These are phyloP conservation scores for Platismatia glauca DNA, from an alignment of 495 filamentous ascomycete genomes.

Conservation along the genomic window DNA sequence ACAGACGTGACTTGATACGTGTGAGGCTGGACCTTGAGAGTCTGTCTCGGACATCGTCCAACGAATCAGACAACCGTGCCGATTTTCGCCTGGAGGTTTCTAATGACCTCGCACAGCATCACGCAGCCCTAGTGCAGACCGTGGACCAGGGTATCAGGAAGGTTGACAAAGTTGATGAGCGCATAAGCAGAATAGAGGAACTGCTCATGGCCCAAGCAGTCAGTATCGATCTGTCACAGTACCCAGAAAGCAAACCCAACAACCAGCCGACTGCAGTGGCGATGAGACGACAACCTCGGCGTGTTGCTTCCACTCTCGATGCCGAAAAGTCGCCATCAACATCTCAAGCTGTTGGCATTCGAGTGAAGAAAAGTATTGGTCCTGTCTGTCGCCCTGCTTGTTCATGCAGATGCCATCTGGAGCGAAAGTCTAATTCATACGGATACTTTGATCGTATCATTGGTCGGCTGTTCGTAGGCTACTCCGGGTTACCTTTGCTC, in stretches of 20 bases:
- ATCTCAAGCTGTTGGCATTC: no score
- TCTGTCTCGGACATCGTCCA: background rate
- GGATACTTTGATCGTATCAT: constrained; percentile 3
- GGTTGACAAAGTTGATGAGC: background rate
- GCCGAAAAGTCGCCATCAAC: no score
- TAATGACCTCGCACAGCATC: no score
- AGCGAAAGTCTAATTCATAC: background rate
- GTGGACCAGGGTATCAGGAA: no score
- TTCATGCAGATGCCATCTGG: constrained; percentile 5
- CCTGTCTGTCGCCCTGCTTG: background rate
- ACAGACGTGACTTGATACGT: constrained; percentile 10
- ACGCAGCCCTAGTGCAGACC: no score
- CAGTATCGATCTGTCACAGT: no score
- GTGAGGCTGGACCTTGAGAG: constrained; percentile 2
- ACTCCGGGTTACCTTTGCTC: constrained; percentile 9
- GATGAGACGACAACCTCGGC: no score
- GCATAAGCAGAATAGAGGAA: constrained; percentile 10
- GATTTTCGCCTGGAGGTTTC: constrained; percentile 4
- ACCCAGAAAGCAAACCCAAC: no score
- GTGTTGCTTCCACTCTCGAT: no score
- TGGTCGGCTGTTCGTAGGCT: constrained; percentile 8
- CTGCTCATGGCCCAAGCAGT: constrained; percentile 15
- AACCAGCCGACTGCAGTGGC: no score
- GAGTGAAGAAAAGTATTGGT: no score
- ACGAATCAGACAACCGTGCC: background rate